Evolutionary conservation across 2,329 filamentous ascomycete genomes (phyloP), one percentile per base, ranked within the genome.

Genomic region (Alternaria incomplexa): DNA sequence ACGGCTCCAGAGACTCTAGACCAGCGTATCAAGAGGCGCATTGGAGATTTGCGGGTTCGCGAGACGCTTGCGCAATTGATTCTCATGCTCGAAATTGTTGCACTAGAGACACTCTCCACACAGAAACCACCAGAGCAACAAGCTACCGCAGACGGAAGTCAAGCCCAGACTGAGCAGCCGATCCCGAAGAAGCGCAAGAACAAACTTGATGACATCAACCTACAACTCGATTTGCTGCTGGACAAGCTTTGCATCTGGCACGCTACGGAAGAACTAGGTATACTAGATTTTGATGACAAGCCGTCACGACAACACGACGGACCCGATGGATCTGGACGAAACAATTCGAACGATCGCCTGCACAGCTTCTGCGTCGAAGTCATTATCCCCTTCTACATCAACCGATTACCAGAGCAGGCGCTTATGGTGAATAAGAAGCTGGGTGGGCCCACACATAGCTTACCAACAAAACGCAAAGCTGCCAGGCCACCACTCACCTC

Each of bases 231-330:
- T 73, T 83, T 93, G 0, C 87, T 93, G 55, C 87, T 92, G 8
- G 92, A 96, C 77, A 89, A 91, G 50, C 82, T 96, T 23, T 93
- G 90, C 71, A 96, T 96, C 63, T 95, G 92, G 92, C 91, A 94
- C 74, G 93, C 91, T 4, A 89, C 92, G 8, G 88, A 89, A 36
- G 81, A 88, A 22, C 87, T 91, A 66, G 86, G 77, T 6, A 75
- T 78, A 10, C 26, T 80, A 3, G 73, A 77, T 36, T 79, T 79
- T 47, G 76, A 79, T 40, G 56, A 69, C 12, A 75, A 73, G 53
- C 58, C 68, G 26, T 64, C 70, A 7, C 70, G 73, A 15, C 69
- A 71, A 56, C 66, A 66, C 11, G 65, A 72, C 58, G 57, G 71
- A 61, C 43, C 68, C 20, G 71, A 77, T 40, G 61, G 66, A 46